Conservation (phyloP, 2,329 filamentous ascomycete species). For the Hymenoscyphus infarciens region DNA sequence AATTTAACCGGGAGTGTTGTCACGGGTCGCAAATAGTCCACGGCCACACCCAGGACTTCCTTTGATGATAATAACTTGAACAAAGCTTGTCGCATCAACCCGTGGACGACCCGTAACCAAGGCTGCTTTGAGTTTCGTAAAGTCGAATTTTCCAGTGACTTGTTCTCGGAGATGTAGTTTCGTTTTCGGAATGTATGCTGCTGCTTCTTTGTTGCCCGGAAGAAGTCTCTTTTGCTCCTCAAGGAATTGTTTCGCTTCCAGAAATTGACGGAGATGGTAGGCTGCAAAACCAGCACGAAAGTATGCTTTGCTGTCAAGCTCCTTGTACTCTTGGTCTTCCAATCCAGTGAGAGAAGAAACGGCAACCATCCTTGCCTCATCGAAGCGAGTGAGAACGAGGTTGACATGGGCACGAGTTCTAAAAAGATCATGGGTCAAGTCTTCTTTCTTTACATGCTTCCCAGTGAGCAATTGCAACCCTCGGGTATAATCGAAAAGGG, state of each 20-base stretch:
- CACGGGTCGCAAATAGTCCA: conserved; percentile 48
- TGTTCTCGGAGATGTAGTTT: conserved; percentile 31
- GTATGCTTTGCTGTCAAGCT: background rate
- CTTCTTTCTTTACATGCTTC: too few relatives aligned
- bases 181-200: conserved; percentile 18
- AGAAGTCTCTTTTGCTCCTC: conserved; percentile 24
- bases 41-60: background rate
- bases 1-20: conserved; percentile 47
- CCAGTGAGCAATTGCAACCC: too few relatives aligned
- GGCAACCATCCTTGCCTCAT: background rate
- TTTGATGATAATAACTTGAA: background rate
- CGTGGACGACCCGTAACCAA: background rate
- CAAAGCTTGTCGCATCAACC: background rate
- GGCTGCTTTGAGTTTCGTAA: background rate
- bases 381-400: background rate
- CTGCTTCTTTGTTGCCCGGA: conserved; percentile 32
- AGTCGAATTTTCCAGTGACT: background rate
- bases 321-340: background rate
- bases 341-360: background rate
- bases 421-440: too few relatives aligned
- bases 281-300: conserved; percentile 36
- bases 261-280: conserved; percentile 36
- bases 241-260: conserved; percentile 30
- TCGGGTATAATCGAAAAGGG: too few relatives aligned
- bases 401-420: background rate